These are phyloP conservation scores for Metschnikowia gelsemii DNA, from an alignment of 805 yeast species.

Conservation along the genomic window DNA sequence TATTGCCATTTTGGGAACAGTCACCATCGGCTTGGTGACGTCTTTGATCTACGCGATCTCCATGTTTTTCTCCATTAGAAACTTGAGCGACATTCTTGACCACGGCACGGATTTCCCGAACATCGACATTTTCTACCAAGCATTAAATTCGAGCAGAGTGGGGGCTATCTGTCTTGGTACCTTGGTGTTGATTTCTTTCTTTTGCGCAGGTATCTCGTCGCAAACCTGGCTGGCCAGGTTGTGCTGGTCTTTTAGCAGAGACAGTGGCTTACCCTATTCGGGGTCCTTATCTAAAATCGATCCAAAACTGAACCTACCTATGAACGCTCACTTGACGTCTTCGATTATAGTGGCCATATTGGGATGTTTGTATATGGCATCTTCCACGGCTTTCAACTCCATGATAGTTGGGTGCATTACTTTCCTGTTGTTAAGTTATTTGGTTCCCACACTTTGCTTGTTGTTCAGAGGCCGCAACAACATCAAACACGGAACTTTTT, in stretches of 20 bases:
- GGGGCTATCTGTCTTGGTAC: slow-evolving; percentile 40
- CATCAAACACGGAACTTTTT: slow-evolving; percentile 41
- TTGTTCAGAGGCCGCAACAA: slow-evolving; percentile 38
- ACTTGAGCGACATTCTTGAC: slow-evolving; percentile 31
- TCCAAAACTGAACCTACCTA: slow-evolving; percentile 40
- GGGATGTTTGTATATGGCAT: slow-evolving; percentile 39
- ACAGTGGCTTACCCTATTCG: slow-evolving; percentile 43
- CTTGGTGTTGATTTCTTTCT: slow-evolving; percentile 35
- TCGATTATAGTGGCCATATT: slow-evolving; percentile 34
- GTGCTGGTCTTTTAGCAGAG: slow-evolving; percentile 45
- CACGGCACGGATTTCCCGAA: slow-evolving; percentile 40
- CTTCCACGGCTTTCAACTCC: slow-evolving; percentile 41
- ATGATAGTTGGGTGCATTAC: slow-evolving; percentile 41
- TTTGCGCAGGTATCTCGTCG: slow-evolving; percentile 39
- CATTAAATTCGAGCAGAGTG: slow-evolving; percentile 31
- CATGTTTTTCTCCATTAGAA: slow-evolving; percentile 39
- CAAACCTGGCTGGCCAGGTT: slow-evolving; percentile 47
- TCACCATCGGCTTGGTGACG: slow-evolving; percentile 40
- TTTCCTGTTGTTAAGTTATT: slow-evolving; percentile 36
- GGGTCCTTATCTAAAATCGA: slow-evolving; percentile 36
- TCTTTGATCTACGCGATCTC: slow-evolving; percentile 40
- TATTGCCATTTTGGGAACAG: slow-evolving; percentile 40
- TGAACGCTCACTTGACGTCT: slow-evolving; percentile 41
- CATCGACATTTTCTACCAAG: slow-evolving; percentile 41
- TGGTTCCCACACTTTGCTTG: slow-evolving; percentile 39